These are phyloP conservation scores for Solanum bulbocastanum DNA, from an alignment of 257 asterid genomes.

Conservation along the genomic window DNA sequence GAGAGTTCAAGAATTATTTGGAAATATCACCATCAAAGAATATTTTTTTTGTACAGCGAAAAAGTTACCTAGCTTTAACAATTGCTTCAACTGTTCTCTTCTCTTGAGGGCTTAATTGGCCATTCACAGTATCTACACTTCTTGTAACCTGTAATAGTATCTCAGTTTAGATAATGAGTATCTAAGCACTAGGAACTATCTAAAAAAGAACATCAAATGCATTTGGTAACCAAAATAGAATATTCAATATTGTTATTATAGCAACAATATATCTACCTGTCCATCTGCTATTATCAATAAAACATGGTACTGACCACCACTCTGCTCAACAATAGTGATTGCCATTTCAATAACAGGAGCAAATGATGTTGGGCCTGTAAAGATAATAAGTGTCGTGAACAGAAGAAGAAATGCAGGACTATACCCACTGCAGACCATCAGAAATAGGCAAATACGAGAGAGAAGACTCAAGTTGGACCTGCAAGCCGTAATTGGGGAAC, in stretches of 20 bases:
- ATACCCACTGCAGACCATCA: not conserved
- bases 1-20: not conserved
- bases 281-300: constrained; percentile 86
- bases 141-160: constrained; percentile 57
- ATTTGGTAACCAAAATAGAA: not conserved
- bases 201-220: not conserved
- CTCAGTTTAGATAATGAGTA: not conserved
- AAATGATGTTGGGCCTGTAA: constrained; percentile 86
- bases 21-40: not conserved
- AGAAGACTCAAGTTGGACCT: constrained; percentile 24
- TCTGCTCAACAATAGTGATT: constrained; percentile 76
- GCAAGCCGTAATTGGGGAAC: constrained; percentile 90
- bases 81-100: constrained; percentile 89
- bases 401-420: not conserved
- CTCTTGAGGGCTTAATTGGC: constrained; percentile 86
- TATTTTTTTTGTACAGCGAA: not conserved
- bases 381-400: not conserved
- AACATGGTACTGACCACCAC: constrained; percentile 91
- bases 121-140: constrained; percentile 73
- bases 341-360: constrained; percentile 90
- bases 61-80: constrained; percentile 80
- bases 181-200: not conserved
- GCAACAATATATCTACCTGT: constrained; percentile 36
- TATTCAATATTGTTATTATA: not conserved
- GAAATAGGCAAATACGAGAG: not conserved